Evolutionary conservation across 2,329 filamentous ascomycete genomes (phyloP).

Genomic region (Colletotrichum nymphaeae): DNA sequence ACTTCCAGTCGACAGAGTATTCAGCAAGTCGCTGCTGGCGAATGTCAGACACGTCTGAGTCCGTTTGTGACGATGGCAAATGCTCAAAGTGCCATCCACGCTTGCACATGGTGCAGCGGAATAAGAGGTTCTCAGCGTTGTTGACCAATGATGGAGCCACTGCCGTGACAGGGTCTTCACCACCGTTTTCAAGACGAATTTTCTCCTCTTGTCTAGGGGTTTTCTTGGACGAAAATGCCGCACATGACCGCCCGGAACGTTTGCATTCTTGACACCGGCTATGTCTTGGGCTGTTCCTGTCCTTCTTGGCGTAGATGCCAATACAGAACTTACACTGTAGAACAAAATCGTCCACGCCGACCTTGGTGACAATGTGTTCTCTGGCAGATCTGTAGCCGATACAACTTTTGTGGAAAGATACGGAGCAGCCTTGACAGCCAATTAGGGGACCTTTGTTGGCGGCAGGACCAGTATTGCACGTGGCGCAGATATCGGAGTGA

Average conservation of each 20-base stretch:
- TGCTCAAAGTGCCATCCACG: constrained; percentile 88
- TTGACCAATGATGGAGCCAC: constrained; percentile 76
- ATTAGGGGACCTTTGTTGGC: constrained; percentile 77
- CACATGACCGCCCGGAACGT: constrained; percentile 74
- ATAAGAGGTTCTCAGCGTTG: constrained; percentile 80
- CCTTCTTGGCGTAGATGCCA: constrained; percentile 74
- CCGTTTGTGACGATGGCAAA: constrained; percentile 53
- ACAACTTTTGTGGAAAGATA: constrained; percentile 85
- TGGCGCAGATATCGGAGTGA: constrained; percentile 79
- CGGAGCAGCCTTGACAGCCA: constrained; percentile 90
- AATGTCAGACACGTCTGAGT: constrained; percentile 47
- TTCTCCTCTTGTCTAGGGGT: constrained; percentile 86
- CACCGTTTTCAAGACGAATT: constrained; percentile 80
- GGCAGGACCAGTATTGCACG: constrained; percentile 70
- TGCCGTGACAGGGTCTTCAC: constrained; percentile 78
- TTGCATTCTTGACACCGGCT: constrained; percentile 79
- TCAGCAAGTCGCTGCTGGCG: constrained; percentile 75
- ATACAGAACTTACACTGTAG: constrained; percentile 92
- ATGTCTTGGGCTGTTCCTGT: constrained; percentile 75
- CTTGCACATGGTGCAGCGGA: constrained; percentile 82
- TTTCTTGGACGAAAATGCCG: constrained; percentile 78
- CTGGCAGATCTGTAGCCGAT: constrained; percentile 78
- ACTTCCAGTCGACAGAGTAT: constrained; percentile 82
- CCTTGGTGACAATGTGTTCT: constrained; percentile 92
- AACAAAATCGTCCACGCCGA: constrained; percentile 81